These are phyloP conservation scores for Harringtonia aguacate DNA, from an alignment of 2,329 filamentous ascomycete genomes.

Conservation along the genomic window DNA sequence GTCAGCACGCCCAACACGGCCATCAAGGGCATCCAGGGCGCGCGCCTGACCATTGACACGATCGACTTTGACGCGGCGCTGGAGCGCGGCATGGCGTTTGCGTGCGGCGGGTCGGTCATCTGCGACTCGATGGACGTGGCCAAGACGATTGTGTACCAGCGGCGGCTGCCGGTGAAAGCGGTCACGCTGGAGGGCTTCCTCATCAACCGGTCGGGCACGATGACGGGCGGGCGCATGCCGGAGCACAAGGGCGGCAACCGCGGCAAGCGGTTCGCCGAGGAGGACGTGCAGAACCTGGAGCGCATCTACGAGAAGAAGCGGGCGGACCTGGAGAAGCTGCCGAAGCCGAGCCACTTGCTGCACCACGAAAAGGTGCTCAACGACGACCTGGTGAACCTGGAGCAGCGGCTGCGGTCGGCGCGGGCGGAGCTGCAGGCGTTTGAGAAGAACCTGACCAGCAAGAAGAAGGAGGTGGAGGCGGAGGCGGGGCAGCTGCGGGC, in stretches of 20 bases:
- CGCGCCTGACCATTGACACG: slow-evolving; percentile 85
- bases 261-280: slow-evolving; percentile 71
- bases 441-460: slow-evolving; percentile 74
- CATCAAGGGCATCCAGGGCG: slow-evolving; percentile 78
- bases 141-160: slow-evolving; percentile 80
- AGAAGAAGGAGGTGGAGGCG: slow-evolving; percentile 69
- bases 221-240: slow-evolving; percentile 86
- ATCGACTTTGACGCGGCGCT: slow-evolving; percentile 86
- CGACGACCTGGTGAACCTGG: slow-evolving; percentile 67
- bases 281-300: slow-evolving; percentile 77
- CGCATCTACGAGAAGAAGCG: slow-evolving; percentile 65
- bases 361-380: slow-evolving; percentile 72
- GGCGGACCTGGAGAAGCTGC: slow-evolving; percentile 68
- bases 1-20: slow-evolving; percentile 84
- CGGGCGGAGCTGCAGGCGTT: slow-evolving; percentile 69
- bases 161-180: slow-evolving; percentile 79
- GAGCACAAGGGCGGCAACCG: slow-evolving; percentile 64
- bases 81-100: slow-evolving; percentile 88
- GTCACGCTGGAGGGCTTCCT: slow-evolving; percentile 93
- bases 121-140: slow-evolving; percentile 82
- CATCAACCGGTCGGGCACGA: slow-evolving; percentile 91
- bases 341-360: slow-evolving; percentile 64
- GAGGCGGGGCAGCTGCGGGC: slow-evolving; percentile 64
- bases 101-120: slow-evolving; percentile 88
- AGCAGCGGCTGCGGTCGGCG: slow-evolving; percentile 61